These are phyloP conservation scores for Metschnikowia anglica DNA, from an alignment of 805 yeast genomes.

Conservation along the genomic window DNA sequence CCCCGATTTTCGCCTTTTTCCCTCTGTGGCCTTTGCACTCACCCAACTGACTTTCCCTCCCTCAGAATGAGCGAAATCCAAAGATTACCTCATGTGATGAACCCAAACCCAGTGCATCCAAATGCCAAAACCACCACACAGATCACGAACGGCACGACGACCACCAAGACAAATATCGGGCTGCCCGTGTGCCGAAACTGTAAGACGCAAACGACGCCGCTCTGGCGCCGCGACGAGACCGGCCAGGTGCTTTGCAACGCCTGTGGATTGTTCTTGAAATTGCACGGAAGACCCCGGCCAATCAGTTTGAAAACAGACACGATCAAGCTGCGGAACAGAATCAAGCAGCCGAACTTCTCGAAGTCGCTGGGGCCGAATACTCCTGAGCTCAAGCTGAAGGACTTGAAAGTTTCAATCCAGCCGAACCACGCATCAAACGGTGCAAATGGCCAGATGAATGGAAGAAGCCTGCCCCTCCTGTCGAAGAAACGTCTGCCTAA, in stretches of 20 bases:
- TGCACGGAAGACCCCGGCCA: conserved; percentile 92
- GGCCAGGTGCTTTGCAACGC: conserved; percentile 91
- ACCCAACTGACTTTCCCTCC: too few species aligned
- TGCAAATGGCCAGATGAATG: conserved; percentile 1
- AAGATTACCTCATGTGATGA: conserved; percentile 20
- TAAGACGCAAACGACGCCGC: conserved; percentile 87
- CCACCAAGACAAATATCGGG: conserved; percentile 61
- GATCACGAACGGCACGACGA: conserved; percentile 58
- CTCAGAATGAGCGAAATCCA: conserved; percentile 23
- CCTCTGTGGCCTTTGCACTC: neutral
- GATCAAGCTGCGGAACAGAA: conserved; percentile 86
- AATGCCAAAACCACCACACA: conserved; percentile 63
- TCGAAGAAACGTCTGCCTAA: conserved; percentile 17
- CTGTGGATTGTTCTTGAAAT: conserved; percentile 87
- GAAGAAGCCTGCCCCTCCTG: conserved; percentile 8
- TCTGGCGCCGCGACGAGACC: conserved; percentile 92
- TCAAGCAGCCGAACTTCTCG: conserved; percentile 49
- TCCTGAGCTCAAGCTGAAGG: conserved; percentile 56
- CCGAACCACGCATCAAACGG: neutral
- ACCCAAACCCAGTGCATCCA: conserved; percentile 48
- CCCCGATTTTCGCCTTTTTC: too few species aligned
- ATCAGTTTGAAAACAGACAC: conserved; percentile 89
- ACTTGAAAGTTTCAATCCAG: conserved; percentile 23
- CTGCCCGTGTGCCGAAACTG: conserved; percentile 85
- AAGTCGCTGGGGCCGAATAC: conserved; percentile 50